Base-by-base conservation (phyloP, 495 filamentous ascomycete genomes). In the Neurospora sp. region DNA sequence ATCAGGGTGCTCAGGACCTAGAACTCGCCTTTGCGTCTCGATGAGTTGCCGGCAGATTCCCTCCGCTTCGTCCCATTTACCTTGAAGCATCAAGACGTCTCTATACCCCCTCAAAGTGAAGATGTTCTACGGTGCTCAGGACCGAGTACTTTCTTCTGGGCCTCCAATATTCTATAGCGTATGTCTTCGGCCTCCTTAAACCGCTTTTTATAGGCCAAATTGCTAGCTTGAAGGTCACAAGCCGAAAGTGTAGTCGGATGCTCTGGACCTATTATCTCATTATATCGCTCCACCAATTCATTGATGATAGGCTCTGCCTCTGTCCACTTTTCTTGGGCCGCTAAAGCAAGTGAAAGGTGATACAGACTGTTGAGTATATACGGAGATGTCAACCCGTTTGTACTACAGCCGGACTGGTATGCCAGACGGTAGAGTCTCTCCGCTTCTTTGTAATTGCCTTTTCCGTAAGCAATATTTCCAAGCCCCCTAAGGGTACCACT, bases 261-360 rank as follows among this genome's bases (percentile, higher is more conserved):
- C 1, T 44, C 41, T 3, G 41, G 16, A 44, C 41, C 41, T 0
- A 9, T 0, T 18, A 44, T 9, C 16, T 44, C 16, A n/a, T 18
- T 9, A 44, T 0, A 0, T 44, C 16, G 16, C 41, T 44, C 41
- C 41, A 44, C 41, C 16, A 1, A 0, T 9, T 44, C 16, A 44
- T 9, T 1, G 41, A 44, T 44, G 16, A 9, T 44, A n/a, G 41
- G 41, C 16, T 44, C 41, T 0, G 41, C 41, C 41, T 44, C 16
- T 44, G 16, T 7, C 41, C 41, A 18, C 8, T n/a, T 44, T 44
- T n/a, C 6, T 44, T 44, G 41, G 18, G 0, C 0, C 2, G 0
- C 2, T 44, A 44, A 44, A n/a, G 1, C 41, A 18, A 0, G 0
- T n/a, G 41, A 6, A 44, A 44, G 0, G 2, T 0, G 0, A 44